These are phyloP conservation scores for Neonectria magnoliae DNA, from an alignment of 2,329 filamentous ascomycete species.

Conservation along the genomic window DNA sequence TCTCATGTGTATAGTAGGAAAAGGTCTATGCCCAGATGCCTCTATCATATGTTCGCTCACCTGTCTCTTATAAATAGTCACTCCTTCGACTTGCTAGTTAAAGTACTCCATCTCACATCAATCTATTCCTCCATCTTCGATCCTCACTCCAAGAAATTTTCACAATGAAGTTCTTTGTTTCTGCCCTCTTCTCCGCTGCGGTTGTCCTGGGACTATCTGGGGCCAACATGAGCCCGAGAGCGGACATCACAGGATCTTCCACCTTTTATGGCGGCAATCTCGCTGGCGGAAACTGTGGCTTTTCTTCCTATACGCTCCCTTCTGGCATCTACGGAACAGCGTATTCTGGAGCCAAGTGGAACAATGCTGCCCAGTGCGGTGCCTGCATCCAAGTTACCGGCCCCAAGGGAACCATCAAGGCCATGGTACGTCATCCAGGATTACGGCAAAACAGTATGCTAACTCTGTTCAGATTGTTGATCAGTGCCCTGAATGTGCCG, in stretches of 20 bases:
- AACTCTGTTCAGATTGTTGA: conserved; percentile 52
- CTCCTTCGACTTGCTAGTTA: not conserved
- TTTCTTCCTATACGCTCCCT: conserved; percentile 70
- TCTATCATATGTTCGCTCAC: not conserved
- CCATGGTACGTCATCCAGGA: conserved; percentile 62
- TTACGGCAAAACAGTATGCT: not conserved
- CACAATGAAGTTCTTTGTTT: conserved; percentile 41
- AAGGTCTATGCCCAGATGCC: not conserved
- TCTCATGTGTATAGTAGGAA: not conserved
- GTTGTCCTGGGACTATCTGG: conserved; percentile 35
- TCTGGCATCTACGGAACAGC: conserved; percentile 69
- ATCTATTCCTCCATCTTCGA: not conserved
- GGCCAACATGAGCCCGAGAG: conserved; percentile 6
- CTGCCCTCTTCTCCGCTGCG: conserved; percentile 37
- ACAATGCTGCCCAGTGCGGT: conserved; percentile 65
- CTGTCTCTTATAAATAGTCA: not conserved
- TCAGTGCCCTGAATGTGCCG: conserved; percentile 54
- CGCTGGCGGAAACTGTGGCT: conserved; percentile 69
- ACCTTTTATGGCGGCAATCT: conserved; percentile 67
- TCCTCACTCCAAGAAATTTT: not conserved
- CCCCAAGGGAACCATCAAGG: conserved; percentile 66
- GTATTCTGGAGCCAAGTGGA: conserved; percentile 68
- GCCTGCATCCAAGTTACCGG: conserved; percentile 69
- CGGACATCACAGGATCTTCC: conserved; percentile 14
- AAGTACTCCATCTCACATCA: not conserved